Evolutionary conservation across 108 stramenopile species (phyloP), one percentile per base, ranked within the genome.

Genomic region (Craspedostauros australis): DNA sequence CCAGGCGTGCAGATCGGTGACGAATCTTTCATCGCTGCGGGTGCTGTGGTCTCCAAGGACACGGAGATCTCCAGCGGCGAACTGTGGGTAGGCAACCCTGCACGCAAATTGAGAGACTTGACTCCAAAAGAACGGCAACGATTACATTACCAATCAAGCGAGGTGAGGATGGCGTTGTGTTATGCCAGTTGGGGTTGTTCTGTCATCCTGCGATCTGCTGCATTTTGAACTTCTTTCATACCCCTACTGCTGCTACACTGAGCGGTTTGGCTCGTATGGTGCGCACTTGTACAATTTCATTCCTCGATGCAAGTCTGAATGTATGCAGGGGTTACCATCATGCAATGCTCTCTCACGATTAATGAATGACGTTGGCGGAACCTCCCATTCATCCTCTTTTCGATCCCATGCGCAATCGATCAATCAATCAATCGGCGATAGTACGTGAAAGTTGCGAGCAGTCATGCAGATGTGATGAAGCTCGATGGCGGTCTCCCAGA

Each of bases 61-160:
- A 56, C 62, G 21, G 60, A 71, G 8, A 78, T 90, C 29, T 77
- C 64, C 33, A 29, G 59, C 18, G 92, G 92, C 7, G 88, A 93
- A 58, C 49, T 90, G 25, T 93, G 92, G 92, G 84, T 73, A 11
- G 92, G 92, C 0, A 78, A 74, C 47, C 91, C 91, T 21, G 91
- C 88, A 30, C 62, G 73, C 22, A 93, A 93, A 48, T 24, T 89
- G 23, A 60, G 88, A 46, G 86, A 93, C 34, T 64, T 93, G 63
- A 72, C 82, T 32, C 29, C 70, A 1, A 63, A 71, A 43, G 84
- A 93, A 54, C 80, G 70, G 45, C 54, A 62, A 21, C 64, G 68
- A 39, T 43, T 93, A 25, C 70, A 76, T 33, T 80, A 75, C 48
- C 92, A 93, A 77, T 76, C 84, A 18, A 54, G 57, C 38, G 60